Evolutionary conservation across 306 rosid genomes (phyloP).

Genomic region (Corylus americana): DNA sequence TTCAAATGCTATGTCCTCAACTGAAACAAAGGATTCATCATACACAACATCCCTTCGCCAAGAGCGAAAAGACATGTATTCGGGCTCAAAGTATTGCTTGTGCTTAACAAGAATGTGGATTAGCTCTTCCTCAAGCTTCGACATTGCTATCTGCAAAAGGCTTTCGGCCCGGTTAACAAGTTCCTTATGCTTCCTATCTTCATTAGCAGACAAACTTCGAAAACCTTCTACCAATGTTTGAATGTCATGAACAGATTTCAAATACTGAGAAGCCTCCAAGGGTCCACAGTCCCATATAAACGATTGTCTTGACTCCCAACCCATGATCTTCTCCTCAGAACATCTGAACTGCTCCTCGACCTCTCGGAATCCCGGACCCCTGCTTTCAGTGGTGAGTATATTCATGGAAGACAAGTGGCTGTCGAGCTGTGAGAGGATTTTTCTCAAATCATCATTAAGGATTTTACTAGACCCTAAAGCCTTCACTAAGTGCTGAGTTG

Average conservation of each 20-base stretch:
- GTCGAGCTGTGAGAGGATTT: conserved; percentile 53
- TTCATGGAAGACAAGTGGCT: conserved; percentile 53
- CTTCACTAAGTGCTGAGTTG: conserved; percentile 58
- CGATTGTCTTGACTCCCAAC: conserved; percentile 44
- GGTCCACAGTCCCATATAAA: conserved; percentile 48
- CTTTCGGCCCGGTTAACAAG: conserved; percentile 45
- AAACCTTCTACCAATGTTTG: conserved; percentile 41
- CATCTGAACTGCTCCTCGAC: conserved; percentile 41
- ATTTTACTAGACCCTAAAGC: conserved; percentile 47
- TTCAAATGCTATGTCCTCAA: conserved; percentile 40
- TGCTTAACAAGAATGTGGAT: conserved; percentile 50
- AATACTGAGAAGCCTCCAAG: conserved; percentile 36
- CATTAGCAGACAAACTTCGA: conserved; percentile 32
- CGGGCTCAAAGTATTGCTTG: conserved; percentile 54
- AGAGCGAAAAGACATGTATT: conserved; percentile 44
- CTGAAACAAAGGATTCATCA: conserved; percentile 46
- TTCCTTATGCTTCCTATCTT: conserved; percentile 36
- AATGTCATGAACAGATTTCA: conserved; percentile 47
- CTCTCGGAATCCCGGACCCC: not conserved
- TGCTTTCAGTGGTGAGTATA: conserved; percentile 29
- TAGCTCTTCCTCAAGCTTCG: conserved; percentile 56
- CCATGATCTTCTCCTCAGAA: conserved; percentile 41
- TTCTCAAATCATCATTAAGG: conserved; percentile 48
- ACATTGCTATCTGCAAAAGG: conserved; percentile 57
- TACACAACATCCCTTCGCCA: conserved; percentile 32